These are phyloP conservation scores for Ajuga chamaepitys DNA, from an alignment of 257 asterid species.

Conservation along the genomic window DNA sequence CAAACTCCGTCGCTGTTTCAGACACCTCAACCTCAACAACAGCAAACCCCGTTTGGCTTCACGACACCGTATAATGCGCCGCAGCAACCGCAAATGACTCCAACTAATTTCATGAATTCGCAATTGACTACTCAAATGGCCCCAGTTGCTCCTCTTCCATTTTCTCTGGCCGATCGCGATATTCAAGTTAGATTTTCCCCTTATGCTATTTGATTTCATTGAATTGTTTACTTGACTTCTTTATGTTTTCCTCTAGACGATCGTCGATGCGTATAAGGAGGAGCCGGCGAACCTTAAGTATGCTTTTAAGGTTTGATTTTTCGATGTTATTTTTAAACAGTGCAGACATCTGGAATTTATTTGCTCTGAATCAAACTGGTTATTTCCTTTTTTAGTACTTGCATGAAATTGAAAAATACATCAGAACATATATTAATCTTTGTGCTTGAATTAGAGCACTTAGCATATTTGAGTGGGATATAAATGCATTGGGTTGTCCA, in stretches of 20 bases:
- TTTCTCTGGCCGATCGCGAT: slow-evolving; percentile 93
- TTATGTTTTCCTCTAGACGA: slow-evolving; percentile 43
- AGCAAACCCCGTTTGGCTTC: slow-evolving; percentile 49
- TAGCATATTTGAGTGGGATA: neutral
- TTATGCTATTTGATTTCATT: neutral
- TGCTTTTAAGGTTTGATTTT: slow-evolving; percentile 69
- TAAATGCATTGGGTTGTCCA: neutral
- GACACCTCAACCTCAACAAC: slow-evolving; percentile 53
- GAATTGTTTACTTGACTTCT: neutral
- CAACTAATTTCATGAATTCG: slow-evolving; percentile 47
- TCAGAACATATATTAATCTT: neutral
- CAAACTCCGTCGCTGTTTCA: slow-evolving; percentile 47
- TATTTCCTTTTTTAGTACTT: neutral
- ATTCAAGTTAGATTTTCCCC: slow-evolving; percentile 40
- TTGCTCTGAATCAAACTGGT: neutral
- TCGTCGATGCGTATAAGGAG: slow-evolving; percentile 92
- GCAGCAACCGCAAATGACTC: slow-evolving; percentile 42
- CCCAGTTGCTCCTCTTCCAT: slow-evolving; percentile 88
- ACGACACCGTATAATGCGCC: slow-evolving; percentile 45
- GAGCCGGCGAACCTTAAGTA: slow-evolving; percentile 82
- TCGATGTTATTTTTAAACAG: neutral
- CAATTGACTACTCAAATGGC: slow-evolving; percentile 99
- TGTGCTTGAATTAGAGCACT: neutral
- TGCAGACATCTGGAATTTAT: neutral
- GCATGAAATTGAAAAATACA: neutral